phyloP scores from a whole-genome alignment of 345 rosid genomes.

The Populus euphratica region DNA sequence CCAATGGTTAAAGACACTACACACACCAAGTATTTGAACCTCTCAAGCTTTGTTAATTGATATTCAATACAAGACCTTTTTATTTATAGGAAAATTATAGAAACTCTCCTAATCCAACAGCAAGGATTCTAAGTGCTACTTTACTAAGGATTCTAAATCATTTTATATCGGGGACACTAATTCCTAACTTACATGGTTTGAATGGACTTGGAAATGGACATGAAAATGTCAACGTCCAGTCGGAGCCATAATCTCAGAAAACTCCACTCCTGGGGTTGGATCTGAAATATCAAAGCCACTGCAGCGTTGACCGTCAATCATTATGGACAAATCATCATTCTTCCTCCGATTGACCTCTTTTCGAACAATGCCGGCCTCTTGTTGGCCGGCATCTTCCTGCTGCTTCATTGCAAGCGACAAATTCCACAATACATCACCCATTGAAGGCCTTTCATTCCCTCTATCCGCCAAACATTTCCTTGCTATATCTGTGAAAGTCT shows the following conservation, averaged over 20 bases:
- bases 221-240: neutral
- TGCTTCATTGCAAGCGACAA: constrained; percentile 4
- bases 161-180: too few relatives aligned
- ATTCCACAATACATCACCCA: constrained; percentile 9
- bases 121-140: too few relatives aligned
- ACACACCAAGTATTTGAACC: too few relatives aligned
- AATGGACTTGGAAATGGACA: neutral
- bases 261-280: constrained; percentile 3
- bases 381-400: neutral
- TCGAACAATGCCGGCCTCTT: neutral
- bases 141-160: too few relatives aligned
- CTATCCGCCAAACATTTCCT: constrained; percentile 12
- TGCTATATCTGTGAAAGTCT: constrained; percentile 7
- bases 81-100: too few relatives aligned
- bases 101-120: too few relatives aligned
- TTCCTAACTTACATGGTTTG: too few relatives aligned
- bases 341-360: neutral
- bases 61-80: too few relatives aligned
- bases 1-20: too few relatives aligned
- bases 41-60: too few relatives aligned
- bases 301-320: neutral
- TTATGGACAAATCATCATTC: neutral
- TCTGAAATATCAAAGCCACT: neutral
- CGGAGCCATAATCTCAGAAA: constrained; percentile 9
- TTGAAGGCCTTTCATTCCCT: constrained; percentile 10